Evolutionary conservation across 2,329 filamentous ascomycete species (phyloP), one percentile per base, ranked within the genome.

Genomic region (Colletotrichum cuscutae): DNA sequence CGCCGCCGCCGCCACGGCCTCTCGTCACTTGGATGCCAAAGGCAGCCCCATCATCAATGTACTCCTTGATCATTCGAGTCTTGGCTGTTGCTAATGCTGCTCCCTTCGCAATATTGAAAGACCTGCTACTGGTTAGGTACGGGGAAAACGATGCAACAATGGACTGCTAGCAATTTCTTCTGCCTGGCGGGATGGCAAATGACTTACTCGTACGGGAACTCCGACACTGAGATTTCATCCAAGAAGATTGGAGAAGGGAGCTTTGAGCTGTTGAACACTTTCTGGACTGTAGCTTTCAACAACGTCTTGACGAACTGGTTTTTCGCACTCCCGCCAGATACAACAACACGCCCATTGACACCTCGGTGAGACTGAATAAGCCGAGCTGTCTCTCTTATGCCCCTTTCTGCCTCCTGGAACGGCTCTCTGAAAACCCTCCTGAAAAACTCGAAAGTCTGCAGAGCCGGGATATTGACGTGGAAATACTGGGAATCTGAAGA

Each of bases 11-110:
- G 1, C 2, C 22, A 1, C 6, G n/a, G 5, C 65, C 42, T 22
- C 28, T 32, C 15, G 22, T 9, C 65, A 56, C 62, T n/a, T 68
- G 65, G 8, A 68, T 42, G 8, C 65, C 65, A 5, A 68, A 68
- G 1, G 46, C 30, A 5, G 65, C 65, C 5, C 65, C 65, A 1
- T 46, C 35, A 22, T 42, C 15, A 3, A 68, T 61, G 13, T 42
- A 68, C 26, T 42, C n/a, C n/a, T 5, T 1, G 0, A 68, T 11
- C 8, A n/a, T 24, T n/a, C 35, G 37, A 1, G 1, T 28, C 7
- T 37, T 37, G 35, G 30, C 46, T 2, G 15, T 24, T 5, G 65
- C 65, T 8, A 61, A 5, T 3, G 65, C 65, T 7, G 24, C 65
- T 5, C 57, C 65, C 15, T 13, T 22, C 22, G 57, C 57, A 9